Percentiles rank a stretch among this genome's conserved stretches.
Conservation (phyloP, 2,329 filamentous ascomycete species). For the Paecilomyces formosus region DNA sequence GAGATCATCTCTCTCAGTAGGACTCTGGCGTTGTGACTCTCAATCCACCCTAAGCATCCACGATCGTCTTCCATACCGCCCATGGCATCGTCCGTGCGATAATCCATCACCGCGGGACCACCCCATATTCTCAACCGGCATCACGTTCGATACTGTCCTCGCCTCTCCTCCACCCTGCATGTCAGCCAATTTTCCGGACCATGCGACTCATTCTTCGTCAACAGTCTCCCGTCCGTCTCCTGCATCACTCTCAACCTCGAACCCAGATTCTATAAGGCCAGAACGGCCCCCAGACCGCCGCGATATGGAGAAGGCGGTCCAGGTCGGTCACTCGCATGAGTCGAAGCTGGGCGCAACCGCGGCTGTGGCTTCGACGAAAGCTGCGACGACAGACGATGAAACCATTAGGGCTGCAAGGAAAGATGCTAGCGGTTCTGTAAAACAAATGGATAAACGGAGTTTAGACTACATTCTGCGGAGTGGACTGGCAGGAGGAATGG, state of each 20-base stretch:
- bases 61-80: neutral
- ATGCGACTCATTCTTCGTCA: constrained; percentile 19
- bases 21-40: neutral
- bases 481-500: constrained; percentile 78
- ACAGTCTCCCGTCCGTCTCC: constrained; percentile 4
- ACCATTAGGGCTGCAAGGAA: constrained; percentile 8
- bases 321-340: constrained; percentile 12
- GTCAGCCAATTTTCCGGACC: constrained; percentile 18
- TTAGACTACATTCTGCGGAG: constrained; percentile 78
- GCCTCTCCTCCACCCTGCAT: constrained; percentile 10
- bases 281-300: constrained; percentile 9
- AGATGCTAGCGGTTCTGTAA: constrained; percentile 7
- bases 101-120: constrained; percentile 18
- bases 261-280: neutral
- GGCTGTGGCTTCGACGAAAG: constrained; percentile 6
- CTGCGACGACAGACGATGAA: constrained; percentile 6
- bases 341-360: neutral
- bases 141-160: constrained; percentile 2
- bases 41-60: constrained; percentile 1
- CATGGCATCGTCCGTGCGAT: constrained; percentile 20
- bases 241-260: neutral
- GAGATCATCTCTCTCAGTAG: neutral
- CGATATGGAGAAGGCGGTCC: constrained; percentile 26
- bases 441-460: constrained; percentile 60
- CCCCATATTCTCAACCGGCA: constrained; percentile 14